Evolutionary conservation across 2,329 filamentous ascomycete genomes (phyloP), one percentile per base, ranked within the genome.

Genomic region (Capronia americana): DNA sequence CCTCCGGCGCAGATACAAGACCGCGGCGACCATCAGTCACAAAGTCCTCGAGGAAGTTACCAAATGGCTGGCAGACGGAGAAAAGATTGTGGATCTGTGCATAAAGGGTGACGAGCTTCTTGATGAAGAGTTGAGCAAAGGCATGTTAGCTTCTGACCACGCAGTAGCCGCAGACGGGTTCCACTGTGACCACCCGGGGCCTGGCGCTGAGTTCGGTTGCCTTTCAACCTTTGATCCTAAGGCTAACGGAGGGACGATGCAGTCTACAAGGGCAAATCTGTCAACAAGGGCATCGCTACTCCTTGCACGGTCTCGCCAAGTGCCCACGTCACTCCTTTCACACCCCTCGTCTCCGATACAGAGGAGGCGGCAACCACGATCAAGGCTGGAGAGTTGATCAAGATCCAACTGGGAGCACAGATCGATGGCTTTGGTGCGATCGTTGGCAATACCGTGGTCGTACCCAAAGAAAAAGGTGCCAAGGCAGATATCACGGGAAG

Each of bases 401-500:
- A 99, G 88, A 95, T 99, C 79, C 95, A 99, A 83, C 88, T 99
- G n/a, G 95, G 95, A 76, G 95, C 95, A 60, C 95, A 99, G 83
- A 97, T 99, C 71, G 92, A 98, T 82, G 95, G 95, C 62, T 96
- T 98, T 77, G 93, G 92, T 74, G 91, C 94, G 73, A 97, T 99
- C 77, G 92, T 97, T 74, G 97, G 95, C 82, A 91, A 97, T 81
- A 96, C 92, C 67, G 85, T 98, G 73, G 80, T 97, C 66, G 90
- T 96, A 59, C 84, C 85, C 56, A 79, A 85, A 70, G 84, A 85
- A 74, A 86, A 87, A 68, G 85, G 87, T 74, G 80, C 86, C 58
- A 82, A 86, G 64, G 88, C 87, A 71, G 85, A 86, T 73, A 82
- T 96, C 73, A 87, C 88, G 63, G 92, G 91, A 73, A 90, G 92